Conservation (phyloP, 495 filamentous ascomycete species). For the Neurospora sp. region DNA sequence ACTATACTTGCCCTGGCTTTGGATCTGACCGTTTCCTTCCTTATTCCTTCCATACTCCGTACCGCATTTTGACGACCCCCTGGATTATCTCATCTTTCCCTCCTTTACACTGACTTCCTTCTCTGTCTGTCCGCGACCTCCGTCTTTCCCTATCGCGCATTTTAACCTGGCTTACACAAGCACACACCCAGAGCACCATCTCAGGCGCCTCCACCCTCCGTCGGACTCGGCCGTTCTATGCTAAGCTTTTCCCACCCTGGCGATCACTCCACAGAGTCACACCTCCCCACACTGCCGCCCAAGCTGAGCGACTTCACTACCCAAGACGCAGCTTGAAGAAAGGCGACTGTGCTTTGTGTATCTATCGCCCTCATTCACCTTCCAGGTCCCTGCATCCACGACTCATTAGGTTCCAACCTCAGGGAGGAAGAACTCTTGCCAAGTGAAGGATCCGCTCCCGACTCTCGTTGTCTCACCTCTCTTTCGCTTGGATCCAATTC, state of each 20-base stretch:
- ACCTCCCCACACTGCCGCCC: background rate
- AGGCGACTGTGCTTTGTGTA: background rate
- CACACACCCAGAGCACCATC: background rate
- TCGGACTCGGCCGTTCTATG: conserved; percentile 4
- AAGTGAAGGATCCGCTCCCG: background rate
- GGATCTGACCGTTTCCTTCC: background rate
- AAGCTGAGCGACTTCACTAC: background rate
- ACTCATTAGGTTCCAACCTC: background rate
- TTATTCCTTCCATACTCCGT: background rate
- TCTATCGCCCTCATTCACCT: background rate
- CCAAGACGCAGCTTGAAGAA: background rate
- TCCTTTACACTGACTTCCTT: background rate
- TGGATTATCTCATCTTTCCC: background rate
- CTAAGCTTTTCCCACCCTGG: conserved; percentile 12
- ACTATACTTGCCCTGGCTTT: background rate
- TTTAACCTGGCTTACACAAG: background rate
- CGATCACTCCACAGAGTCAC: conserved; percentile 7
- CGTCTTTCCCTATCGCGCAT: background rate
- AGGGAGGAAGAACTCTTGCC: background rate
- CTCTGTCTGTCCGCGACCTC: background rate
- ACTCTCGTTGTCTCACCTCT: background rate
- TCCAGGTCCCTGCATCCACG: background rate
- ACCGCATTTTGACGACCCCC: background rate
- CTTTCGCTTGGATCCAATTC: background rate
- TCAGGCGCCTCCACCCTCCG: background rate